These are phyloP conservation scores for Debaryomyces singareniensis DNA, from an alignment of 1,139 yeast genomes.

Conservation along the genomic window DNA sequence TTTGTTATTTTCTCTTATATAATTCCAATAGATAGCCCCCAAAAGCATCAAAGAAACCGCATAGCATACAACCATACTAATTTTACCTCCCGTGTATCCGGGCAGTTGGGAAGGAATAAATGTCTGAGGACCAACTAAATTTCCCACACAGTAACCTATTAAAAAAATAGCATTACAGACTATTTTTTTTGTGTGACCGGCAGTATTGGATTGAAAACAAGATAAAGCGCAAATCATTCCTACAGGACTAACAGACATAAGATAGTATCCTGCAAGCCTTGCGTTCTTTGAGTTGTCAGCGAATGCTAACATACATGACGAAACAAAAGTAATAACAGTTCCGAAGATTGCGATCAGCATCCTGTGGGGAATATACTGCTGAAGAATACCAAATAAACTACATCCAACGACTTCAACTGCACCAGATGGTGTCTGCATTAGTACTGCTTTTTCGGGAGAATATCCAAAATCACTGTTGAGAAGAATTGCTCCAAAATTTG, in stretches of 20 bases:
- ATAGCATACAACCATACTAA: constrained; percentile 26
- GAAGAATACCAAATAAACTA: constrained; percentile 15
- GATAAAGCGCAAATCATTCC: constrained; percentile 44
- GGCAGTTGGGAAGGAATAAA: constrained; percentile 53
- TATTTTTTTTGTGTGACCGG: constrained; percentile 65
- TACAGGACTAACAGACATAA: constrained; percentile 21
- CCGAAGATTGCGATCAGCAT: constrained; percentile 40
- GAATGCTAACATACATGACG: constrained; percentile 45
- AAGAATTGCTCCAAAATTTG: constrained; percentile 40
- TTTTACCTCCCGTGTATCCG: constrained; percentile 39
- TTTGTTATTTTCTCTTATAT: constrained; percentile 2
- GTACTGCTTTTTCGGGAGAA: constrained; percentile 16
- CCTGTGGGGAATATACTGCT: constrained; percentile 23
- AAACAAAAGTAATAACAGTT: constrained; percentile 28
- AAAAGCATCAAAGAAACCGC: constrained; percentile 2
- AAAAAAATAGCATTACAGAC: constrained; percentile 54
- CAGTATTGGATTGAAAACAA: constrained; percentile 49
- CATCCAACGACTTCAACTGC: constrained; percentile 38
- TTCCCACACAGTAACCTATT: constrained; percentile 62
- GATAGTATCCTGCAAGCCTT: constrained; percentile 22
- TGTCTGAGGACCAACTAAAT: constrained; percentile 66
- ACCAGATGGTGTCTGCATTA: constrained; percentile 28
- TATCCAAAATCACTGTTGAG: constrained; percentile 40
- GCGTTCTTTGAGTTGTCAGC: constrained; percentile 23
- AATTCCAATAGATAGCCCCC: constrained; percentile 4